Conservation (phyloP, 192 early-diverging fungal genomes). For the Linnemannia zychae region DNA sequence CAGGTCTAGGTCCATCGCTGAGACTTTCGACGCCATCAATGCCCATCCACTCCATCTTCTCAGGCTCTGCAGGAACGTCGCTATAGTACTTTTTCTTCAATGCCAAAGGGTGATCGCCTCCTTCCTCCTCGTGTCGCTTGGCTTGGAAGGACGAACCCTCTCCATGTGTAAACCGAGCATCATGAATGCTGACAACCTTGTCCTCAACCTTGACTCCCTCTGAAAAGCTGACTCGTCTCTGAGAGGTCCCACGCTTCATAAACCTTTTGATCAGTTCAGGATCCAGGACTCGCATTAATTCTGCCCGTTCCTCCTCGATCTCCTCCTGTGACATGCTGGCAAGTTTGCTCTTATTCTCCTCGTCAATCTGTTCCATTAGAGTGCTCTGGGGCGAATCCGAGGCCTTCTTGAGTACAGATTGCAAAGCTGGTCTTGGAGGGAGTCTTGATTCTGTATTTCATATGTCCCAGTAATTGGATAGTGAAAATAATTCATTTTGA, state of each 20-base stretch:
- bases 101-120: conserved; percentile 58
- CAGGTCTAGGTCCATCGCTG: conserved; percentile 27
- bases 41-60: conserved; percentile 81
- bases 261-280: conserved; percentile 76
- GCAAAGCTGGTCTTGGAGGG: conserved; percentile 23
- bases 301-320: conserved; percentile 74
- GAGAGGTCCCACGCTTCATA: conserved; percentile 50
- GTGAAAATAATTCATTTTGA: neutral
- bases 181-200: conserved; percentile 37
- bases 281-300: conserved; percentile 75
- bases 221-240: conserved; percentile 50
- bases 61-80: conserved; percentile 65
- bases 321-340: conserved; percentile 78
- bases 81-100: conserved; percentile 69
- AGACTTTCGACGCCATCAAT: conserved; percentile 40
- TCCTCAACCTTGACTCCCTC: conserved; percentile 40
- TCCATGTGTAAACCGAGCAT: conserved; percentile 20
- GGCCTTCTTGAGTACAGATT: conserved; percentile 46
- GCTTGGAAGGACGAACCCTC: conserved; percentile 27
- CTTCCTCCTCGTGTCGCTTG: conserved; percentile 44
- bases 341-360: conserved; percentile 65
- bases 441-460: conserved; percentile 8
- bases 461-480: neutral
- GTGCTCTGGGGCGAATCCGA: conserved; percentile 36
- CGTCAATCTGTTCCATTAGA: conserved; percentile 64